Conservation (phyloP, 352 stramenopile genomes). For the Labyrinthula sp. region DNA sequence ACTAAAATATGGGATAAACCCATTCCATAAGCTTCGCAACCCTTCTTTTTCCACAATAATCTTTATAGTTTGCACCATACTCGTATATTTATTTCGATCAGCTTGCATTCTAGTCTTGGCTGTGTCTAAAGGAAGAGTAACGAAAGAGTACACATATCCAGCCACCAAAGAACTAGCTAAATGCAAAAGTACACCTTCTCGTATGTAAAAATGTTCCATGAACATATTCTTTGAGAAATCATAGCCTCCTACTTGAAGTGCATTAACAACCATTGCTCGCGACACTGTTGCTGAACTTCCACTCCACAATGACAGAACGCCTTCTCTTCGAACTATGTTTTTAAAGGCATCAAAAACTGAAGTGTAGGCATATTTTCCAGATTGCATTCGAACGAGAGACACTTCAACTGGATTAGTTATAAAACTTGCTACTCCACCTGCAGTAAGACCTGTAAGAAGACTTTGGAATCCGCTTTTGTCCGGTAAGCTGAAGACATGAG, state of each 20-base stretch:
- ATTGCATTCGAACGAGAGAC: constrained; percentile 52
- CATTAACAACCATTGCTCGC: constrained; percentile 49
- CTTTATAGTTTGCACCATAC: not conserved
- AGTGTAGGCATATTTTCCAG: constrained; percentile 45
- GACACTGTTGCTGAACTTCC: constrained; percentile 45
- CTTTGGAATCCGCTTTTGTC: constrained; percentile 32
- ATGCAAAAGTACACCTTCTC: constrained; percentile 45
- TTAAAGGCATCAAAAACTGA: constrained; percentile 44
- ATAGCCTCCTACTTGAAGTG: constrained; percentile 49
- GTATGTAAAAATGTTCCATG: constrained; percentile 38
- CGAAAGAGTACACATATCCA: constrained; percentile 44
- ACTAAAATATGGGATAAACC: constrained; percentile 28
- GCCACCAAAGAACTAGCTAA: constrained; percentile 49
- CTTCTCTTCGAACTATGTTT: constrained; percentile 45
- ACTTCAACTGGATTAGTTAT: constrained; percentile 54
- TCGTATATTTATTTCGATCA: constrained; percentile 27
- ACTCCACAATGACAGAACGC: constrained; percentile 41
- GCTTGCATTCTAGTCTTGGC: constrained; percentile 63
- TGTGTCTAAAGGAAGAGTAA: constrained; percentile 51
- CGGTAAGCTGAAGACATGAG: constrained; percentile 46
- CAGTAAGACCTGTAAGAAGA: constrained; percentile 44
- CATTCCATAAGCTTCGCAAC: constrained; percentile 28
- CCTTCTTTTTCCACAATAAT: constrained; percentile 25
- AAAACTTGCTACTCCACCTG: constrained; percentile 42
- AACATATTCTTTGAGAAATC: constrained; percentile 51